Conservation (phyloP, 2,329 filamentous ascomycete genomes). For the Diaporthe nobilis region DNA sequence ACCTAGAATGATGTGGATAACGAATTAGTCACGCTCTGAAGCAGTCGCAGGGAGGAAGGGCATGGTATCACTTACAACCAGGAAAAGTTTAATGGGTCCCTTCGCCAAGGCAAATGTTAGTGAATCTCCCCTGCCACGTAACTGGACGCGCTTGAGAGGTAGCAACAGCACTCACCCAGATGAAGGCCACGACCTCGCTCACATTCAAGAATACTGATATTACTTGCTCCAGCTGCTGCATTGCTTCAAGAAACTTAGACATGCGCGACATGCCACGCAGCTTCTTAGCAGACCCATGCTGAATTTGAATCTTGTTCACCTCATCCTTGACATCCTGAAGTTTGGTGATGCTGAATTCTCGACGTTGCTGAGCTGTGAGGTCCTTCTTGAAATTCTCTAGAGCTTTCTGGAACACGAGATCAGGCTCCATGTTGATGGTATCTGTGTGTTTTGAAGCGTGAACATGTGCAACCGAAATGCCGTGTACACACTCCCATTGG, state of each 20-base stretch:
- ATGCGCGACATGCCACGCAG: neutral
- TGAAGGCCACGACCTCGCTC: neutral
- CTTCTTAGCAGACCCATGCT: neutral
- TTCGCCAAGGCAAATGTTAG: neutral
- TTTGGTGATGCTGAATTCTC: neutral
- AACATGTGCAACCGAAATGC: neutral
- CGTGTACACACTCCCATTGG: neutral
- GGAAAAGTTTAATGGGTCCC: neutral
- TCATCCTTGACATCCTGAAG: neutral
- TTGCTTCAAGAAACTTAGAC: neutral
- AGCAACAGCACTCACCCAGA: neutral
- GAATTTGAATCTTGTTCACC: neutral
- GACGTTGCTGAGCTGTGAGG: neutral
- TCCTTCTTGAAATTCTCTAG: neutral
- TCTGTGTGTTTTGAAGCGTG: neutral
- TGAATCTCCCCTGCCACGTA: neutral
- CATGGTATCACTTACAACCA: neutral
- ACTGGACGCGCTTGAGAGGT: neutral
- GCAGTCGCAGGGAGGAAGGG: no score
- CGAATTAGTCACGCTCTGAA: no score
- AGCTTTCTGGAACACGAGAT: neutral
- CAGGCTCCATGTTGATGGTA: neutral
- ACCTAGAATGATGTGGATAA: neutral
- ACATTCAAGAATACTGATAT: neutral
- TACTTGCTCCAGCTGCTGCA: neutral